Base-by-base conservation (phyloP, 441 rosid genomes). In the Isatis lusitanica region DNA sequence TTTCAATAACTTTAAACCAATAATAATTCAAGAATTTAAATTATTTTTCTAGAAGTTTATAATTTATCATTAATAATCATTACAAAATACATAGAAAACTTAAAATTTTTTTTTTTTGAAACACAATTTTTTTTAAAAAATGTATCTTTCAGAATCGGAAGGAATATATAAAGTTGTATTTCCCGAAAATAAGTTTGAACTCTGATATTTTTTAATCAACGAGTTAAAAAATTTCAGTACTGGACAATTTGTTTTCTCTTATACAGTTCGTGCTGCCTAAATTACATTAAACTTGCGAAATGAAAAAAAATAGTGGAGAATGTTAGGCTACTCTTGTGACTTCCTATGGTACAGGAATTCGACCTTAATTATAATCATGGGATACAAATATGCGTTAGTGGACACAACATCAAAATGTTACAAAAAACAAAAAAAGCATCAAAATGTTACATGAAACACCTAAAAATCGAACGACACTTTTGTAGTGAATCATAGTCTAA, bases 401-500 rank as follows among this genome's bases (percentile, higher is more conserved):
- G 33, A 28, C 39, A 31, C 2, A 59, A 10, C 21, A 11, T 38
- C 21, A 46, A 10, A 51, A 67, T 52, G 15, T 53, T 33, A 7
- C 36, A 58, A 47, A 59, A 66, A 64, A 66, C 13, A 15, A n/a
- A n/a, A n/a, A n/a, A n/a, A n/a, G n/a, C 21, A 11, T 38, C 21
- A 46, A 10, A 51, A 67, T 52, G 15, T 53, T 33, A 7, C 36
- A 58, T 57, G 66, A 66, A 64, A 66, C 13, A 15, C 59, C 50
- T 46, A 46, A 66, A 47, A 43, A 4, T 35, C 24, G 58, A 15
- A 42, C 36, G 11, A 46, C 50, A 44, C 7, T 46, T 67, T 67
- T 59, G 68, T 39, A 40, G 10, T 50, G 28, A 68, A 53, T 68
- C 58, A 53, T 74, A 48, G 30, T 38, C 44, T 36, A 61, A 3